A percentile compares a stretch with the other conserved stretches of the same genome.
Conservation (phyloP, 2,329 filamentous ascomycete genomes). For the Phyllosticta citribraziliensis region DNA sequence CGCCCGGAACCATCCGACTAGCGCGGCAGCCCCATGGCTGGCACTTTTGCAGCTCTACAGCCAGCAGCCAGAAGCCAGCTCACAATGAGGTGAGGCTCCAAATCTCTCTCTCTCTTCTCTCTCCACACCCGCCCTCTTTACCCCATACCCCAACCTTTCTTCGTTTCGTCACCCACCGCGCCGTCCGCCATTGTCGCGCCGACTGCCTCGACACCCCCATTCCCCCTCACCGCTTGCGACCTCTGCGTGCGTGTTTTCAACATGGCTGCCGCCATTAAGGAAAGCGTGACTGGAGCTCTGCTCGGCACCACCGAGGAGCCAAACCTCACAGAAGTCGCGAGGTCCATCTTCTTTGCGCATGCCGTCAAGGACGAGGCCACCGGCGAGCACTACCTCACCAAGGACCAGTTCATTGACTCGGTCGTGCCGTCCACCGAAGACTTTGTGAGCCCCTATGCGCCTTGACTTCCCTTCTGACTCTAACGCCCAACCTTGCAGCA, state of each 20-base stretch:
- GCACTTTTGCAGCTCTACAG: not conserved
- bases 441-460: constrained; percentile 56
- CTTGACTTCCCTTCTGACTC: constrained; percentile 54
- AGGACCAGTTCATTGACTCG: constrained; percentile 82
- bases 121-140: not conserved
- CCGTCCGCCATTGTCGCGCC: not conserved
- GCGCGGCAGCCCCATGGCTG: too few species aligned
- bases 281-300: constrained; percentile 51
- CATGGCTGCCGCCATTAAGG: constrained; percentile 51
- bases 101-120: not conserved
- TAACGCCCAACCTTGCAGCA: constrained; percentile 48
- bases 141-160: not conserved
- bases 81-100: not conserved
- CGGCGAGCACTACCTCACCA: constrained; percentile 70
- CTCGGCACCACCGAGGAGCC: constrained; percentile 51
- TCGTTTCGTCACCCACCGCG: not conserved
- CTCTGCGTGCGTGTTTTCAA: not conserved
- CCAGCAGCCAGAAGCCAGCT: not conserved
- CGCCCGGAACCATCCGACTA: not conserved
- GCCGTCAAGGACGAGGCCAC: constrained; percentile 64
- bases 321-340: constrained; percentile 64
- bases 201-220: not conserved
- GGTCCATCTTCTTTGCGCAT: constrained; percentile 64
- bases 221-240: not conserved
- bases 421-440: constrained; percentile 80